Evolutionary conservation across 2,329 filamentous ascomycete genomes (phyloP).

Genomic region (Tolypocladium inflatum): DNA sequence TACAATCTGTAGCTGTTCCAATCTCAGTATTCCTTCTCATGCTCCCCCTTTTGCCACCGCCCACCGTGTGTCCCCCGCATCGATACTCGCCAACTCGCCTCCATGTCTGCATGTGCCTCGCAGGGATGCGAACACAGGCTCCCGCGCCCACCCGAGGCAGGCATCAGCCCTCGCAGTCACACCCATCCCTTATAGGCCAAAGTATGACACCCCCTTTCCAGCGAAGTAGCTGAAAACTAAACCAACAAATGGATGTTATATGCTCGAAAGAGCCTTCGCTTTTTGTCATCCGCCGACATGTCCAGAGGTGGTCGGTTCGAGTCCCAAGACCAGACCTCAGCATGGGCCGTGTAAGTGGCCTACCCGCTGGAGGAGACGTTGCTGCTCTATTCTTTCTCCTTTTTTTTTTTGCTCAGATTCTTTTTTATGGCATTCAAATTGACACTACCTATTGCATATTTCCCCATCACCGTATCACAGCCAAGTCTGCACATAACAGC

Average conservation of each 20-base stretch:
- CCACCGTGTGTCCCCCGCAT: not conserved
- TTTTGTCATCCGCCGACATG: not conserved
- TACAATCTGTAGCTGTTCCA: too few species aligned
- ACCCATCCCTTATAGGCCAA: not conserved
- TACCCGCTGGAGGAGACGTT: not conserved
- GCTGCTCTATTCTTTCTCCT: not conserved
- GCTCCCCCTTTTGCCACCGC: too few species aligned
- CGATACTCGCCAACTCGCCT: not conserved
- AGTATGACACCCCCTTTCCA: not conserved
- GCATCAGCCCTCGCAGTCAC: not conserved
- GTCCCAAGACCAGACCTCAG: not conserved
- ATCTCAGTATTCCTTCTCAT: too few species aligned
- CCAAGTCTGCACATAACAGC: too few species aligned
- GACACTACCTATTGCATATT: too few species aligned
- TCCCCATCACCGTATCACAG: too few species aligned
- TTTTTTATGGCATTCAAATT: not conserved
- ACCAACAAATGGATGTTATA: too few species aligned
- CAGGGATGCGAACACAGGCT: not conserved
- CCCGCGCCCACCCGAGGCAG: too few species aligned
- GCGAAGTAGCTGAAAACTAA: not conserved
- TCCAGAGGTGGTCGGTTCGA: not conserved
- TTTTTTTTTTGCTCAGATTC: not conserved
- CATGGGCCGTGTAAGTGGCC: not conserved
- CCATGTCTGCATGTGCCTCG: not conserved
- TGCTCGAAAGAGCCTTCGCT: not conserved